phyloP scores from a whole-genome alignment of 2,329 filamentous ascomycete species.

The Fusarium begoniae region DNA sequence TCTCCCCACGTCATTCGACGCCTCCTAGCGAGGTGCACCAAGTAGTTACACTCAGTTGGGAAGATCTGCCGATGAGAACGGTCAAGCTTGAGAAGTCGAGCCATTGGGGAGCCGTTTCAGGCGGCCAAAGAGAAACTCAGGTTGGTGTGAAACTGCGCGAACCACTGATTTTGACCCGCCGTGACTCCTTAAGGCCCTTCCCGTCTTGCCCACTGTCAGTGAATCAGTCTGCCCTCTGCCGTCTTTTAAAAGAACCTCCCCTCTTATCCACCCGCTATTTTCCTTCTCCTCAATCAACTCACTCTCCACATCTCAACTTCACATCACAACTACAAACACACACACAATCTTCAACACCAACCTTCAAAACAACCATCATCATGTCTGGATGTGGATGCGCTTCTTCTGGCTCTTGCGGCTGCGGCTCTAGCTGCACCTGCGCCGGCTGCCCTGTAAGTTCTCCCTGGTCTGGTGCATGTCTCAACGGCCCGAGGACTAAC shows the following conservation, averaged over 20 bases:
- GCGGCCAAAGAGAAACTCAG: not conserved
- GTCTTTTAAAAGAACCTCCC: constrained; percentile 30
- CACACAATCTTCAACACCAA: constrained; percentile 9
- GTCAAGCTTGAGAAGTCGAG: constrained; percentile 4
- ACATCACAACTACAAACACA: not conserved
- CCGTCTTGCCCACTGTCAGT: not conserved
- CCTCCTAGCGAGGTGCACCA: constrained; percentile 10
- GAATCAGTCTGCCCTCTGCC: not conserved
- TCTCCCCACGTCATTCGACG: constrained; percentile 31
- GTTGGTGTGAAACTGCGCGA: constrained; percentile 6
- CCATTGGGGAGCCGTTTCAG: constrained; percentile 4
- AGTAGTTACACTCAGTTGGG: constrained; percentile 21
- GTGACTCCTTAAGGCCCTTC: not conserved
- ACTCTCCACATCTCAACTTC: constrained; percentile 5
- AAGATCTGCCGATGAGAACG: constrained; percentile 4
- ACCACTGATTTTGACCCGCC: constrained; percentile 17
- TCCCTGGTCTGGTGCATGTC: constrained; percentile 19
- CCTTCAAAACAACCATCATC: constrained; percentile 38
- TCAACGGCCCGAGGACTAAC: constrained; percentile 19
- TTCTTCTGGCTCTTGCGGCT: constrained; percentile 53
- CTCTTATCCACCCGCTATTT: constrained; percentile 13
- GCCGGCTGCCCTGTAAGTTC: constrained; percentile 54
- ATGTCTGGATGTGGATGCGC: constrained; percentile 57
- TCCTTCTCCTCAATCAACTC: constrained; percentile 16
- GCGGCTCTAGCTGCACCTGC: constrained; percentile 55